These are phyloP conservation scores for Sugiyamaella grinbergsii DNA, from an alignment of 1,139 yeast genomes.

Conservation along the genomic window DNA sequence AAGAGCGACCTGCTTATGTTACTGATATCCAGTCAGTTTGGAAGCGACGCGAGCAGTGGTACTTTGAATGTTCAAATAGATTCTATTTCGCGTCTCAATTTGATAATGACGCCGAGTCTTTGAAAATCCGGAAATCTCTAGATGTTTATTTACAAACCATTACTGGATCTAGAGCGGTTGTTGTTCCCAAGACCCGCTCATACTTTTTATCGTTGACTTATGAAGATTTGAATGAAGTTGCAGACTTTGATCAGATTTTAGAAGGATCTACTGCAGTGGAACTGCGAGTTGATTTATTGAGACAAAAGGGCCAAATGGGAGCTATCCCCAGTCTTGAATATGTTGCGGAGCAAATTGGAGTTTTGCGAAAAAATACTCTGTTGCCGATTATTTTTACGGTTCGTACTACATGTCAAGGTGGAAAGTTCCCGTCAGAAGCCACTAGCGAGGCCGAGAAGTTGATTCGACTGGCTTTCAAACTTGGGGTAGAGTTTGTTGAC, in stretches of 20 bases:
- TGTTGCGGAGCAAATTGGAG: conserved; percentile 74
- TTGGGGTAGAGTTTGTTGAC: conserved; percentile 56
- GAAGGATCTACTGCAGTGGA: conserved; percentile 81
- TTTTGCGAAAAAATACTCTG: conserved; percentile 54
- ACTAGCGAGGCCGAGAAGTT: conserved; percentile 53
- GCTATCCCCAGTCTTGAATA: conserved; percentile 42
- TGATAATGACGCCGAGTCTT: conserved; percentile 55
- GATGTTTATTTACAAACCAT: conserved; percentile 59
- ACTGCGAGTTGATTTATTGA: conserved; percentile 72
- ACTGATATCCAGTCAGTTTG: conserved; percentile 78
- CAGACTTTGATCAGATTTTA: conserved; percentile 55
- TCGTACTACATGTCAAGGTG: conserved; percentile 81
- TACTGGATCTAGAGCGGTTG: conserved; percentile 54
- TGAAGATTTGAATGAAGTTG: conserved; percentile 45
- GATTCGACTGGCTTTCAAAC: conserved; percentile 63
- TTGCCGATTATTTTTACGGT: conserved; percentile 83
- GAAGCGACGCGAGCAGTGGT: conserved; percentile 78
- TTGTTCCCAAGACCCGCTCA: conserved; percentile 59
- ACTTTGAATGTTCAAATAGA: conserved; percentile 76
- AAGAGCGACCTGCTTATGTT: conserved; percentile 82
- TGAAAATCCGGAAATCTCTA: conserved; percentile 60
- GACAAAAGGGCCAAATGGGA: conserved; percentile 46
- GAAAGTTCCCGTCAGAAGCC: conserved; percentile 65
- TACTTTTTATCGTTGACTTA: conserved; percentile 74
- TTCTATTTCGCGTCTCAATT: conserved; percentile 80